phyloP scores from a whole-genome alignment of 768 basidiomycete genomes.

The Floccularia luteovirens region DNA sequence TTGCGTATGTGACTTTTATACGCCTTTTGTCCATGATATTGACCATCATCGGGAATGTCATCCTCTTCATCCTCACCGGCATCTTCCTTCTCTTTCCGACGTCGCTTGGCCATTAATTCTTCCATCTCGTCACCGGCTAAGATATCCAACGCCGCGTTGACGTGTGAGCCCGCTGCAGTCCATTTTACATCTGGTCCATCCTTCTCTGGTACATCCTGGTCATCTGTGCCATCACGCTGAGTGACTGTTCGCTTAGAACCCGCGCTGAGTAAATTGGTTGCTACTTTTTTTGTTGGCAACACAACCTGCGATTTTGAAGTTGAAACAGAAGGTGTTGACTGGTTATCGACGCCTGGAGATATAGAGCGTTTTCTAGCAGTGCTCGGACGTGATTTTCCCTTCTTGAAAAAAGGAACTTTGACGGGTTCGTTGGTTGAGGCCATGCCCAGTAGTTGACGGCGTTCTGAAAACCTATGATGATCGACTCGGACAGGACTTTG shows the following conservation, averaged over 20 bases:
- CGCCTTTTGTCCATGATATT: constrained; percentile 80
- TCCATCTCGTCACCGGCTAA: constrained; percentile 79
- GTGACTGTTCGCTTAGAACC: constrained; percentile 42
- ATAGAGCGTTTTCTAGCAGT: constrained; percentile 69
- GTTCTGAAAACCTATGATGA: too few species aligned
- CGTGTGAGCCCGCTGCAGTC: constrained; percentile 72
- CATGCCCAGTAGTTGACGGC: constrained; percentile 27
- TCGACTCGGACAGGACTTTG: too few species aligned
- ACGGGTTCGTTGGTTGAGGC: constrained; percentile 24
- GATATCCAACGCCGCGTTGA: constrained; percentile 66
- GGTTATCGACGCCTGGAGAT: constrained; percentile 37
- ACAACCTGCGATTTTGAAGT: constrained; percentile 65
- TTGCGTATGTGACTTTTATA: constrained; percentile 80
- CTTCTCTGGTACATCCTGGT: constrained; percentile 41
- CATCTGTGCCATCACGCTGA: constrained; percentile 58
- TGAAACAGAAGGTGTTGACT: constrained; percentile 22
- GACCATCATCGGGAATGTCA: constrained; percentile 70
- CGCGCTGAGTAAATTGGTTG: constrained; percentile 60
- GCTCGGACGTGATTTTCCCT: constrained; percentile 68
- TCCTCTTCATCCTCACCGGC: constrained; percentile 37
- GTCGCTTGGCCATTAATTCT: constrained; percentile 65
- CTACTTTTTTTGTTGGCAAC: constrained; percentile 62
- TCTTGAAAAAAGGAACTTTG: constrained; percentile 84
- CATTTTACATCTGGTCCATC: constrained; percentile 70
- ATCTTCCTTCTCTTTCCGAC: constrained; percentile 45